phyloP scores from a whole-genome alignment of 2,329 filamentous ascomycete species.

The Paraphaeosphaeria minitans region DNA sequence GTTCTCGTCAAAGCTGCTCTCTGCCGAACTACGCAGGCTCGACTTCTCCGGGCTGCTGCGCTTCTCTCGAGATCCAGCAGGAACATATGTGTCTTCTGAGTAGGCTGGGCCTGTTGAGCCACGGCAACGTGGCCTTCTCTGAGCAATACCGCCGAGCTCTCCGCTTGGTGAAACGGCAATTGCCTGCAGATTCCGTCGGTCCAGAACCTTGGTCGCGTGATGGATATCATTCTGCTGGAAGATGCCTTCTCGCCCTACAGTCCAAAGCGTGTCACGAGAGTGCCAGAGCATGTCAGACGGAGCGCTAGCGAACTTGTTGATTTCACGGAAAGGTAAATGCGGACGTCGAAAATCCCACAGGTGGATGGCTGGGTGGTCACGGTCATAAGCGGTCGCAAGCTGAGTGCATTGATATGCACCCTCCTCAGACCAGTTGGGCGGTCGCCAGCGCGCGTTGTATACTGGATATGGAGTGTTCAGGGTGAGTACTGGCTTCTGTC shows the following conservation, averaged over 20 bases:
- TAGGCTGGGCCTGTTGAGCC: slow-evolving; percentile 50
- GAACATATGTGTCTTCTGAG: slow-evolving; percentile 41
- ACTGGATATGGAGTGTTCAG: slow-evolving; percentile 67
- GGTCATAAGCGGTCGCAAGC: slow-evolving; percentile 66
- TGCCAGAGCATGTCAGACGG: slow-evolving; percentile 68
- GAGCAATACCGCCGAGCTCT: slow-evolving; percentile 60
- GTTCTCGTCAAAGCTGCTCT: slow-evolving; percentile 63
- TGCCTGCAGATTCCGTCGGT: slow-evolving; percentile 61
- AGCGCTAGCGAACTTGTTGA: slow-evolving; percentile 60
- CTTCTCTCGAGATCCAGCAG: slow-evolving; percentile 51
- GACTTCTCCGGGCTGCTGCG: slow-evolving; percentile 54
- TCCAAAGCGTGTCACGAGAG: slow-evolving; percentile 68
- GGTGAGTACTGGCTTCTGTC: slow-evolving; percentile 63
- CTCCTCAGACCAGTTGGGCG: slow-evolving; percentile 61
- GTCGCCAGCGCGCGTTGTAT: slow-evolving; percentile 66
- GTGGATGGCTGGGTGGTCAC: slow-evolving; percentile 64
- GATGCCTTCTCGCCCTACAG: slow-evolving; percentile 64
- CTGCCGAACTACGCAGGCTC: slow-evolving; percentile 57
- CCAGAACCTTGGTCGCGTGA: slow-evolving; percentile 63
- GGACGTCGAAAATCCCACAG: slow-evolving; percentile 69
- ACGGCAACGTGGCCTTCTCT: slow-evolving; percentile 55
- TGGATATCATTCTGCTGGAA: slow-evolving; percentile 68
- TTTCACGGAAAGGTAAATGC: slow-evolving; percentile 65
- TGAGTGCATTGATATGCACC: slow-evolving; percentile 66
- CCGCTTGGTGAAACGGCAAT: slow-evolving; percentile 63